Evolutionary conservation across 768 basidiomycete genomes (phyloP), one percentile per base, ranked within the genome.

Genomic region (Podaxis sp.): DNA sequence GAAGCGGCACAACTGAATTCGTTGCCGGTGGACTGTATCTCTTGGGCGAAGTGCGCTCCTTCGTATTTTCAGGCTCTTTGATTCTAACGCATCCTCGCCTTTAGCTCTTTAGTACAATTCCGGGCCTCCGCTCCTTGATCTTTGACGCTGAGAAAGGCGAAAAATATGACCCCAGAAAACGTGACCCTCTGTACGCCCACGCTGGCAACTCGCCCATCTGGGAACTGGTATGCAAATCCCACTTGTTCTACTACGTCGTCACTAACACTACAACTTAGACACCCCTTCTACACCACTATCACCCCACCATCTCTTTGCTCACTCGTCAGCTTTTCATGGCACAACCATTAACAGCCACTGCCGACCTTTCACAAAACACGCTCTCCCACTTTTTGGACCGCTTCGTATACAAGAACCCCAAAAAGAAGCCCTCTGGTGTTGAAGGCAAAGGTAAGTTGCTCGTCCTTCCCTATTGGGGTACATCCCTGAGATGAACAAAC

Each of bases 391-490:
- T 99, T 85, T 84, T 99, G 44, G 97, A 99, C 72, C 87, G 96
- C 2, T 98, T 99, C 77, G 93, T 98, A 48, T 98, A 94, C 80
- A 93, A 95, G 75, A 98, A 99, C 72, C 89, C 95, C 0, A 99
- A 98, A 78, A 88, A 89, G 68, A 68, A 42, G 78, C 76, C 63
- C 49, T 75, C 26, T 74, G 69, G 49, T 69, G 40, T 59, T 24
- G 57, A 54, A 49, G 64, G 52, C 26, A 58, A 65, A 52, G 64
- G 61, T 39, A 52, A 39, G 52, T n/a, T 2, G 4, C 36, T 28
- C 4, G 0, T 36, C 0, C 15, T 7, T 17, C 49, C 15, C 2
- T 30, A 13, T 40, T 17, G 19, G 28, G 7, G 39, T 9, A 4
- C 2, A 42, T 19, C 7, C 26, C 24, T 63, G 22, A 53, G 60